Conservation (phyloP, 306 rosid species). For the Neltuma alba region DNA sequence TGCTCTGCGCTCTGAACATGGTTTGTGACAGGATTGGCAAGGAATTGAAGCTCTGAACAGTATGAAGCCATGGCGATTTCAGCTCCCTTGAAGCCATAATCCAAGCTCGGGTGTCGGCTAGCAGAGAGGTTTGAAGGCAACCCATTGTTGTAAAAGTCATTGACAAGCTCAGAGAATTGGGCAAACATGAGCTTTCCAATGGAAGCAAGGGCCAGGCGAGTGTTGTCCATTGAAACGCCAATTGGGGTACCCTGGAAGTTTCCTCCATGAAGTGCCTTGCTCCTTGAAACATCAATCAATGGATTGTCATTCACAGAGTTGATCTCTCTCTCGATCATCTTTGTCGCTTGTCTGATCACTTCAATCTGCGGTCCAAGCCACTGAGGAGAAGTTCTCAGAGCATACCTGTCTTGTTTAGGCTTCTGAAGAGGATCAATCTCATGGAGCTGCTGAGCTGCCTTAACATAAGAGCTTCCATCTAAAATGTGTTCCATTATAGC, state of each 20-base stretch:
- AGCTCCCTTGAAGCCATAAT: conserved; percentile 87
- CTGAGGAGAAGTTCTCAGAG: conserved; percentile 89
- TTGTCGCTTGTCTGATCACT: conserved; percentile 73
- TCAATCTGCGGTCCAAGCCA: conserved; percentile 96
- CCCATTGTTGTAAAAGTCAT: conserved; percentile 86
- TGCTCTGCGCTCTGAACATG: conserved; percentile 98
- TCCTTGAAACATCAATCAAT: conserved; percentile 84
- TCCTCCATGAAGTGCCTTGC: conserved; percentile 90
- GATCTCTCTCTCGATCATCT: conserved; percentile 94
- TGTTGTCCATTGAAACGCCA: conserved; percentile 97
- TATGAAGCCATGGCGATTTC: conserved; percentile 98
- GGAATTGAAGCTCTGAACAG: conserved; percentile 89
- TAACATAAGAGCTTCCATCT: conserved; percentile 77
- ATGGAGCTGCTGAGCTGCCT: conserved; percentile 68
- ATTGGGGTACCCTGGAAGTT: conserved; percentile 95
- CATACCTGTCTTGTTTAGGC: conserved; percentile 92
- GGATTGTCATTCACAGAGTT: conserved; percentile 95
- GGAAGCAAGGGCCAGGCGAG: conserved; percentile 76
- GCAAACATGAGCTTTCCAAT: conserved; percentile 91
- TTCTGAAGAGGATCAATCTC: conserved; percentile 87
- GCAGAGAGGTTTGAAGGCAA: conserved; percentile 82
- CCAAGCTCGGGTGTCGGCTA: conserved; percentile 79
- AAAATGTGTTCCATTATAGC: conserved; percentile 96
- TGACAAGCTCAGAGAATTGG: conserved; percentile 93
- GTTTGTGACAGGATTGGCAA: conserved; percentile 89